These are phyloP conservation scores for Phylloporus arenicola DNA, from an alignment of 768 basidiomycete genomes.

Conservation along the genomic window DNA sequence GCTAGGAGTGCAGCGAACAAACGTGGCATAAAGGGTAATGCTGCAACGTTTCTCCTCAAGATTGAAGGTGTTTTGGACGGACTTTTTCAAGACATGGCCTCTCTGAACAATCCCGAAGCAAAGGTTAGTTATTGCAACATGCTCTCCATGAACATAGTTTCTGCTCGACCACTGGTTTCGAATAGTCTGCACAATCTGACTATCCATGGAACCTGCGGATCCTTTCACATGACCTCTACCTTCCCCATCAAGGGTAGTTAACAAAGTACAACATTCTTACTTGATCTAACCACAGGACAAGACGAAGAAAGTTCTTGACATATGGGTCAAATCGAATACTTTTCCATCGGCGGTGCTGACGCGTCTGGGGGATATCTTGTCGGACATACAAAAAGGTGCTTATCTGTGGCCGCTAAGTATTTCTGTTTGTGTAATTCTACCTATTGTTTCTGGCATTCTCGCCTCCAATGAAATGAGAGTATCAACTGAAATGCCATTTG, in stretches of 20 bases:
- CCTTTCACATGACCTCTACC: conserved; percentile 26
- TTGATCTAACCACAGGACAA: conserved; percentile 71
- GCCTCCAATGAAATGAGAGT: conserved; percentile 50
- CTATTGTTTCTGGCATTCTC: conserved; percentile 40
- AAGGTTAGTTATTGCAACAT: conserved; percentile 64
- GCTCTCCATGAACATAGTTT: conserved; percentile 3
- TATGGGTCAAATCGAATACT: conserved; percentile 89
- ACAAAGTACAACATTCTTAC: conserved; percentile 34
- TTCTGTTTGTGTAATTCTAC: conserved; percentile 62
- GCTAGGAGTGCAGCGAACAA: conserved; percentile 67
- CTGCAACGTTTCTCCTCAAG: conserved; percentile 81
- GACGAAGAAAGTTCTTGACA: conserved; percentile 93
- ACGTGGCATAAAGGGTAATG: conserved; percentile 60
- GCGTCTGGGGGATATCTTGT: conserved; percentile 65
- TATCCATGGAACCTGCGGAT: not conserved
- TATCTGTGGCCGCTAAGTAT: conserved; percentile 88
- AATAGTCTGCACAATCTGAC: conserved; percentile 6
- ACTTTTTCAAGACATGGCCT: conserved; percentile 79
- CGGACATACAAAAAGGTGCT: conserved; percentile 79
- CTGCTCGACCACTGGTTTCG: conserved; percentile 5
- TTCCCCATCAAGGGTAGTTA: conserved; percentile 33
- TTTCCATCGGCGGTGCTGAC: conserved; percentile 76
- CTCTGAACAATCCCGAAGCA: conserved; percentile 58
- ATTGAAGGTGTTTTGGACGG: conserved; percentile 88
- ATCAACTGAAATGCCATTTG: conserved; percentile 55